These are phyloP conservation scores for Barbarea vulgaris DNA, from an alignment of 345 rosid genomes.

Conservation along the genomic window DNA sequence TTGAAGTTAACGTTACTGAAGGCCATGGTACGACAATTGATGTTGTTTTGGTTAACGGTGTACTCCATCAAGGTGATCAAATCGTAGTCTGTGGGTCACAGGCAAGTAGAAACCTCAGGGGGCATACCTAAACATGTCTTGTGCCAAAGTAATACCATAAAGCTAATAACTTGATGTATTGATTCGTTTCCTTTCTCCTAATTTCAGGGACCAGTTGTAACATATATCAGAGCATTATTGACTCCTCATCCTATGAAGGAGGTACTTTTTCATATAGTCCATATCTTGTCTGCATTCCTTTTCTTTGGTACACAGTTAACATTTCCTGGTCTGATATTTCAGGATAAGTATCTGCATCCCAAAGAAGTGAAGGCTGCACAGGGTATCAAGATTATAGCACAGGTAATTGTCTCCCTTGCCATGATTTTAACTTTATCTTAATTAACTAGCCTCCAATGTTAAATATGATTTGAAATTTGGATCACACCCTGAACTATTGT, in stretches of 20 bases:
- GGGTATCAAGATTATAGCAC: too few species aligned
- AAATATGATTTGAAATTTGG: background rate
- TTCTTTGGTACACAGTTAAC: background rate
- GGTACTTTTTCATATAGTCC: background rate
- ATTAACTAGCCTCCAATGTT: background rate
- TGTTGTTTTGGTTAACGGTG: conserved; percentile 87
- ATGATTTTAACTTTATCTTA: background rate
- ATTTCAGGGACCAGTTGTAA: conserved; percentile 90
- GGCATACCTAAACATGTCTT: conserved; percentile 11
- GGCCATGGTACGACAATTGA: conserved; percentile 93
- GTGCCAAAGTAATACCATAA: background rate
- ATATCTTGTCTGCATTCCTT: background rate
- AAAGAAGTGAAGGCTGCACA: too few species aligned
- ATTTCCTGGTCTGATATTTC: background rate
- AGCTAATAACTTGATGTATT: conserved; percentile 15
- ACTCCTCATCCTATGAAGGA: too few species aligned
- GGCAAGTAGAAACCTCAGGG: conserved; percentile 48
- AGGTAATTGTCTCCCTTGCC: background rate
- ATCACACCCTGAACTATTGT: background rate
- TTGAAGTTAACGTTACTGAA: conserved; percentile 93
- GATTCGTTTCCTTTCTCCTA: conserved; percentile 8
- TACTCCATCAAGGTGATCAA: conserved; percentile 87
- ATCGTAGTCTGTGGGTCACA: conserved; percentile 92
- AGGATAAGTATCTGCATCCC: too few species aligned
- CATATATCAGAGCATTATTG: too few species aligned